Evolutionary conservation across 2,329 filamentous ascomycete species (phyloP), one percentile per base, ranked within the genome.

Genomic region (Claviceps africana): DNA sequence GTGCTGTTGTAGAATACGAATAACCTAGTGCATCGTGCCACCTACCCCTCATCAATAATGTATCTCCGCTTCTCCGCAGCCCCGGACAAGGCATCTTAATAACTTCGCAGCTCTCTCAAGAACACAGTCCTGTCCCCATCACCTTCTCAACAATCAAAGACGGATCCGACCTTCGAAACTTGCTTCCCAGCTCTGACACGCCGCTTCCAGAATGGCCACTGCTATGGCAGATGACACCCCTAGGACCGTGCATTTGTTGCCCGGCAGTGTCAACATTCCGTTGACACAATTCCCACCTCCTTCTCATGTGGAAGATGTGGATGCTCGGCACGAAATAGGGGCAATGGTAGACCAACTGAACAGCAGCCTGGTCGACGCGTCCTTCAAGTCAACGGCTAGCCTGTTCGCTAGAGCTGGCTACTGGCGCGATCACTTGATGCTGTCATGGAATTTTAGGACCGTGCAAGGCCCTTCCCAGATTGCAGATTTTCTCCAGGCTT

Each of bases 361-460:
- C 57, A 53, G 63, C 8, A 61, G 62, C 1, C 54, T 80, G 0
- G 52, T 57, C 4, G 60, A 57, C 11, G 60, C 65, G 2, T 65
- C 76, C 50, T 59, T 67, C 43, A 39, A 56, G 2, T 58, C 60
- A 1, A 43, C 73, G 0, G 59, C 68, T 0, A 51, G 57, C 1
- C 63, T 78, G 4, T 73, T 79, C 46, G 58, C 68, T 2, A 56
- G 65, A 1, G 65, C 73, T 21, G 72, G 75, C 52, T 79, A 72
- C 62, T 82, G 78, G 79, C 72, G 78, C 9, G 79, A 82, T 57
- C 76, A 80, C 44, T 65, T 82, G 0, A 73, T 71, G 21, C 60
- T 82, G 1, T 72, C 76, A 0, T 82, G 77, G 78, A 71, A 75
- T 42, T 73, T 78, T 46, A 74, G 70, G 52, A 79, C 75, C 2